Evolutionary conservation across 495 filamentous ascomycete genomes (phyloP), one percentile per base, ranked within the genome.

Genomic region (Tuber indicum): DNA sequence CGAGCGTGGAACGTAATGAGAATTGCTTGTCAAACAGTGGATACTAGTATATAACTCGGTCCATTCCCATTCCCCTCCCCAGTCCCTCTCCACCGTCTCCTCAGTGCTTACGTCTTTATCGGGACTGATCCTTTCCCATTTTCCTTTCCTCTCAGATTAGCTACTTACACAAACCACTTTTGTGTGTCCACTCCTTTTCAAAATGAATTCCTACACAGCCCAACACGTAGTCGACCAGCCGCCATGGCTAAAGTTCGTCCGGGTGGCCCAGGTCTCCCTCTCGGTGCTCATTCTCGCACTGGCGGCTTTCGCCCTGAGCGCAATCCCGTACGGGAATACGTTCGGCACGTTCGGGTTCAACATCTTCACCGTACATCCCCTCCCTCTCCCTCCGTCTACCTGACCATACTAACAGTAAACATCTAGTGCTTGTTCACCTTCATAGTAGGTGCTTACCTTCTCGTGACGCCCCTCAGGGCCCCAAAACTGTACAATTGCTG

Each of bases 311-410:
- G 62, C 76, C 8, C 41, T 47, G 36, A 71, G 73, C 41, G 73
- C 52, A 2, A 70, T 77, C n/a, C 52, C 62, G 10, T 66, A 16
- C 14, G 58, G 58, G 2, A 77, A 62, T 17, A 71, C n/a, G n/a
- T 70, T 75, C 62, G 76, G 76, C 12, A 72, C 76, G 0, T 77
- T 77, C 43, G 76, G 76, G 19, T 77, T 77, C 23, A 77, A 77
- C 32, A 77, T 77, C 69, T 77, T 77, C 39, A 75, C 73, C 32
- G 76, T 77, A 66, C 6, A 70, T 75, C 14, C 21, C 21, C 9
- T 14, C 39, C 10, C 36, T 58, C 14, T n/a, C 26, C 23, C 21
- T 69, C 36, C 32, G 43, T 2, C 17, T 26, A 36, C 1, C 26
- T 4, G 32, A 36, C 2, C 46, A n/a, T 58, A 41, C 75, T 76